A percentile compares a stretch with the other conserved stretches of the same genome.
Conservation (phyloP, 768 basidiomycete genomes). For the Obba rivulosa region DNA sequence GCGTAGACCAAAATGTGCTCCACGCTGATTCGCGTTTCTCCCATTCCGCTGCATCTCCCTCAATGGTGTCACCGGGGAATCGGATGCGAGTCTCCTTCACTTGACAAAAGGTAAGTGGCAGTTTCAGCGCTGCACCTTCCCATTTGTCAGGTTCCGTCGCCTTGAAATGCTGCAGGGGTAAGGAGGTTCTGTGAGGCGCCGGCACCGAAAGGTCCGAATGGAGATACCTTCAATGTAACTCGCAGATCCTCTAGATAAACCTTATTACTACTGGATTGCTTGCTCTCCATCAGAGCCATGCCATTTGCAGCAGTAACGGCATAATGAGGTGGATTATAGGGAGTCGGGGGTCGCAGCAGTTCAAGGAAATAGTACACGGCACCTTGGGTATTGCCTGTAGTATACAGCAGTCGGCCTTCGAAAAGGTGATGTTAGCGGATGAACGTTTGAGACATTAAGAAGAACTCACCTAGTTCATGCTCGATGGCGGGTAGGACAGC, state of each 20-base stretch:
- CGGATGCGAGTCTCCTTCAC: constrained; percentile 51
- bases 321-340: constrained; percentile 8
- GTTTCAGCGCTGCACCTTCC: constrained; percentile 39
- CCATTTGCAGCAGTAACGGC: constrained; percentile 13
- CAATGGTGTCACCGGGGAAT: constrained; percentile 43
- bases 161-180: constrained; percentile 57
- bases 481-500: constrained; percentile 70
- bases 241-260: constrained; percentile 84
- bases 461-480: constrained; percentile 62
- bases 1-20: constrained; percentile 51
- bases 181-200: constrained; percentile 3
- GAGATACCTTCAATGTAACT: constrained; percentile 71
- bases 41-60: constrained; percentile 51
- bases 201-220: neutral
- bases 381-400: constrained; percentile 74
- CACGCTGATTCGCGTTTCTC: constrained; percentile 59
- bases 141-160: constrained; percentile 46
- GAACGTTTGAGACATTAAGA: neutral
- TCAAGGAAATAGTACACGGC: constrained; percentile 78
- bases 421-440: constrained; percentile 1
- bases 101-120: constrained; percentile 67
- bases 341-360: constrained; percentile 45
- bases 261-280: constrained; percentile 36
- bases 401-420: constrained; percentile 81
- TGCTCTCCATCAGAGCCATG: constrained; percentile 3